phyloP scores from a whole-genome alignment of 345 rosid species.

The Physaria fendleri region DNA sequence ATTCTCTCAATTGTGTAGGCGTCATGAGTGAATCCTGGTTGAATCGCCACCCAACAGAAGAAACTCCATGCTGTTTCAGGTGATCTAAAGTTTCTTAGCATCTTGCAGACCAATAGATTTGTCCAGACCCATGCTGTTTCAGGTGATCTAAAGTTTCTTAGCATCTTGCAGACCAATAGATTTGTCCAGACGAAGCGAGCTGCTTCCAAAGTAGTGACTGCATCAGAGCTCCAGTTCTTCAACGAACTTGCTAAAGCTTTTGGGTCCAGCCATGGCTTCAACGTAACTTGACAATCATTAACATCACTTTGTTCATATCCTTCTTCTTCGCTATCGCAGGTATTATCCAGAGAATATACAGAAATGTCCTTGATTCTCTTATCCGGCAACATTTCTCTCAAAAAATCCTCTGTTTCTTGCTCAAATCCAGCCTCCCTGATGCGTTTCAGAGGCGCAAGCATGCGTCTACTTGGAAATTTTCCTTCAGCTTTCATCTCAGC shows the following conservation, averaged over 20 bases:
- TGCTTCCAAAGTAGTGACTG: conserved; percentile 49
- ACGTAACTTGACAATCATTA: conserved; percentile 29
- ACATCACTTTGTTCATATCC: conserved; percentile 24
- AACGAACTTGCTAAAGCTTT: conserved; percentile 75
- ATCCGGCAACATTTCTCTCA: conserved; percentile 60
- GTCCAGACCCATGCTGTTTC: conserved; percentile 89
- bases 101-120: conserved; percentile 69
- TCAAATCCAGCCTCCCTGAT: conserved; percentile 60
- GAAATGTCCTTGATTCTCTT: conserved; percentile 49
- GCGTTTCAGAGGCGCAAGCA: conserved; percentile 44
- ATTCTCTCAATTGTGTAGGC: conserved; percentile 66
- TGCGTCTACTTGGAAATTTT: conserved; percentile 50
- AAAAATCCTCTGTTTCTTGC: conserved; percentile 45
- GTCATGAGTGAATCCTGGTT: conserved; percentile 78
- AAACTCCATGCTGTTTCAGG: conserved; percentile 76
- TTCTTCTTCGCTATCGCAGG: conserved; percentile 33
- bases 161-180: conserved; percentile 76
- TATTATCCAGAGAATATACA: conserved; percentile 28
- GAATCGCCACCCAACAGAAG: conserved; percentile 89
- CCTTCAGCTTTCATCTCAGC: conserved; percentile 66
- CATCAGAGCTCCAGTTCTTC: conserved; percentile 56
- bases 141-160: conserved; percentile 58
- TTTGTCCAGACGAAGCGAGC: conserved; percentile 82
- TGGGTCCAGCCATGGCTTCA: conserved; percentile 89
- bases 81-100: conserved; percentile 65